Percentiles rank a stretch among this genome's conserved stretches.
These are phyloP conservation scores for Pestalotiopsis fici DNA, from an alignment of 2,329 filamentous ascomycete species.

Conservation along the genomic window DNA sequence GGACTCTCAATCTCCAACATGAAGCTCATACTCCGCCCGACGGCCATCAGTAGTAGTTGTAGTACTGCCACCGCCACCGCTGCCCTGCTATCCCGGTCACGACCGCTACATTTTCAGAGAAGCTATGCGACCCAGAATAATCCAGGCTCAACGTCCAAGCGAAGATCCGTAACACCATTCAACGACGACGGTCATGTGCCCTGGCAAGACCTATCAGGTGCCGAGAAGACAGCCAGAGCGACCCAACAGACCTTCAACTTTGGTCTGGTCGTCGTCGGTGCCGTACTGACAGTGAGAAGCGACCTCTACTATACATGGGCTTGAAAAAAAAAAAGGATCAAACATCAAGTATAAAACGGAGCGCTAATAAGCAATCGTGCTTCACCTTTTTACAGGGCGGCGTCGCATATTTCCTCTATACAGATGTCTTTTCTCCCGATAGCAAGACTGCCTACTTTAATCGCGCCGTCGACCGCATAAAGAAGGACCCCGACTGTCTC, in stretches of 20 bases:
- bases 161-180: slow-evolving; percentile 76
- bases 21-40: slow-evolving; percentile 42
- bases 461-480: slow-evolving; percentile 78
- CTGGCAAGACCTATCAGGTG: slow-evolving; percentile 74
- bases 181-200: slow-evolving; percentile 83
- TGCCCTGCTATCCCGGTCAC: slow-evolving; percentile 24
- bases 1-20: slow-evolving; percentile 41
- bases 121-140: slow-evolving; percentile 62
- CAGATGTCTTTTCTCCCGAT: slow-evolving; percentile 80
- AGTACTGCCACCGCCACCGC: slow-evolving; percentile 11
- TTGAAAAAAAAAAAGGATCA: not conserved
- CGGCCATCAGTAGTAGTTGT: slow-evolving; percentile 34
- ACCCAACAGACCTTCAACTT: slow-evolving; percentile 93
- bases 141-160: slow-evolving; percentile 41
- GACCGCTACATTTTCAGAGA: slow-evolving; percentile 42
- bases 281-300: slow-evolving; percentile 63
- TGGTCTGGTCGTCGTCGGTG: slow-evolving; percentile 71
- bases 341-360: no score
- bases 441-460: slow-evolving; percentile 90
- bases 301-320: not conserved
- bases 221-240: slow-evolving; percentile 80
- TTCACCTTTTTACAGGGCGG: slow-evolving; percentile 53
- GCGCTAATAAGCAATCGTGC: not conserved
- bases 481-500: slow-evolving; percentile 68
- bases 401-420: slow-evolving; percentile 78